These are phyloP conservation scores for Isoetes engelmannii DNA, from an alignment of 83 land plant genomes.

Conservation along the genomic window DNA sequence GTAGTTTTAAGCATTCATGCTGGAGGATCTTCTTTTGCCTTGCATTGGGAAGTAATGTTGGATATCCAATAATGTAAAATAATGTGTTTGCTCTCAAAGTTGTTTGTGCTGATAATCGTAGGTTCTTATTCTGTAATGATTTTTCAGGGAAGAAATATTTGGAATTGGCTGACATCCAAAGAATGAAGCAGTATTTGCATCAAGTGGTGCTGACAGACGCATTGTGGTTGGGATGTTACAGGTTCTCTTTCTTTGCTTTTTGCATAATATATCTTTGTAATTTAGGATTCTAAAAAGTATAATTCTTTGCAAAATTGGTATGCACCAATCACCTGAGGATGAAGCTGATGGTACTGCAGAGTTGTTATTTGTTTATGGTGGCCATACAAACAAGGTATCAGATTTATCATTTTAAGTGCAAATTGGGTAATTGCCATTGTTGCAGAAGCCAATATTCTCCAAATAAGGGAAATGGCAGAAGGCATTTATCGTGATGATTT, in stretches of 20 bases:
- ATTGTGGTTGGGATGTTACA: constrained; percentile 14
- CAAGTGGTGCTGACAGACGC: constrained; percentile 11
- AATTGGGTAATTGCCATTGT: constrained; percentile 12
- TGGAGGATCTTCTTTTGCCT: no score
- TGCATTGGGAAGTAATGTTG: no score
- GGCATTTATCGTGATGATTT: constrained; percentile 8
- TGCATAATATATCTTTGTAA: not conserved
- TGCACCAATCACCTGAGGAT: constrained; percentile 11
- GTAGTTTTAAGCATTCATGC: no score
- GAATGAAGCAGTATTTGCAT: constrained; percentile 4
- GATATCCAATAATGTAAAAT: no score
- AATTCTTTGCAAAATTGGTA: constrained; percentile 11
- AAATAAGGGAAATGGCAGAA: constrained; percentile 14
- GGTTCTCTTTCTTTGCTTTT: constrained; percentile 4
- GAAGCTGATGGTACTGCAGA: constrained; percentile 8
- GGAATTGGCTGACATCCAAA: constrained; percentile 10
- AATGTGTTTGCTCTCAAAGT: no score
- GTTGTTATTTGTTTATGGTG: constrained; percentile 12
- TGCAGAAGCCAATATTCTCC: constrained; percentile 13
- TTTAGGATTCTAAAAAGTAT: not conserved
- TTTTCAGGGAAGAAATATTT: constrained; percentile 12
- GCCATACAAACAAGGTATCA: constrained; percentile 12
- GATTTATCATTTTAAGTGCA: constrained; percentile 3
- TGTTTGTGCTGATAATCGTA: not conserved
- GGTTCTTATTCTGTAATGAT: not conserved